These are phyloP conservation scores for Xylaria cubensis DNA, from an alignment of 495 filamentous ascomycete species.

Conservation along the genomic window DNA sequence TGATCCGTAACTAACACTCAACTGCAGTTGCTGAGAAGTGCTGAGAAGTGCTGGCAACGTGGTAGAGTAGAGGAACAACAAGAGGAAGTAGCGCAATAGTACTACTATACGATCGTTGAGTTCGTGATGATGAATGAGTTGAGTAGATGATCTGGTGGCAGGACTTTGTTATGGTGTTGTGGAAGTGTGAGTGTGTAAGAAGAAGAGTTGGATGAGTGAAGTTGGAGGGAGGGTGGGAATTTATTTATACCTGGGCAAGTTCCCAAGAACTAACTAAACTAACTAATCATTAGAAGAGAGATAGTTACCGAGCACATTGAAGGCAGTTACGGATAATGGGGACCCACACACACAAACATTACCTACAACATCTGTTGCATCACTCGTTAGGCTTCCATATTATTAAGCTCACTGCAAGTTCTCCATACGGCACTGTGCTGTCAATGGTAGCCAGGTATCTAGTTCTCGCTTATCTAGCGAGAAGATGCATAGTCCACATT, in stretches of 20 bases:
- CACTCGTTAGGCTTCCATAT: not conserved
- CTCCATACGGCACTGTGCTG: not conserved
- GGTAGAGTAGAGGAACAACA: not conserved
- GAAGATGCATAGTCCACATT: not conserved
- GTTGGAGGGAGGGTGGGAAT: not conserved
- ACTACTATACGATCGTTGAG: not conserved
- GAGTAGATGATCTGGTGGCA: not conserved
- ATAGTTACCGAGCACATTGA: not conserved
- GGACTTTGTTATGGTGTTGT: not conserved
- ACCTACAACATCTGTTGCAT: not conserved
- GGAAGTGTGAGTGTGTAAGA: not conserved
- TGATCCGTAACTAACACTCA: not conserved
- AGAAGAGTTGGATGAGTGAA: not conserved
- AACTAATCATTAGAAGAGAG: not conserved
- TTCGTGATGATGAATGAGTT: not conserved
- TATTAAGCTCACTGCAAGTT: no score
- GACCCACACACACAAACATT: not conserved
- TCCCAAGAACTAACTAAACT: not conserved
- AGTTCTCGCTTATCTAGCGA: not conserved
- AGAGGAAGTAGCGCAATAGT: not conserved
- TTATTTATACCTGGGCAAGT: not conserved
- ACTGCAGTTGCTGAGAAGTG: not conserved
- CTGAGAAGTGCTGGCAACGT: not conserved
- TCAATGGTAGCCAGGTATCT: not conserved
- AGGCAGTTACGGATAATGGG: not conserved